Evolutionary conservation across 495 filamentous ascomycete species (phyloP), one percentile per base, ranked within the genome.

Genomic region (Talaromyces adpressus): DNA sequence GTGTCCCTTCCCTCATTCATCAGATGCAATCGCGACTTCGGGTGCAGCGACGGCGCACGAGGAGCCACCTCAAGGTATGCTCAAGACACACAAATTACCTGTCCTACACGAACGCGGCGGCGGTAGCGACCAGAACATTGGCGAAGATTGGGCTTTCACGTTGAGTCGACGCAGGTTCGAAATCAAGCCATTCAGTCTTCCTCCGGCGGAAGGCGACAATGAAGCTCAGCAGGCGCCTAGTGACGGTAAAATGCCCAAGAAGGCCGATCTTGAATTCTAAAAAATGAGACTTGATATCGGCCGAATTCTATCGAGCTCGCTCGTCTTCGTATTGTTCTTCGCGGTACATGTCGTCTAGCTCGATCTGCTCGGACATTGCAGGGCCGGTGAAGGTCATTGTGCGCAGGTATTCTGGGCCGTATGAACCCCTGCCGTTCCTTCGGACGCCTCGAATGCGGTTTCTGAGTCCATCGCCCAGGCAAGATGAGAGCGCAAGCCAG

Each of bases 101-200:
- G 83, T 96, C 3, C 84, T 90, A 60, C 90, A 92, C 49, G 94
- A 97, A 73, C 92, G 88, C 65, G 93, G 94, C 7, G 91, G 91
- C 6, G 89, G 90, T 12, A 88, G 84, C 16, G 89, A 85, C 65
- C 79, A 77, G 49, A 82, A 83, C 54, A 81, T 88, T 59, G 87
- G 91, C 9, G 89, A 94, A 69, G 91, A 97, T 70, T 81, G 96
- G 73, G 91, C 91, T 16, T 98, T 98, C 74, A 92, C 84, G 52
- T 74, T 98, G 34, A 96, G 91, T 70, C 82, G 90, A 66, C 87
- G 88, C 64, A 91, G 84, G 69, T 87, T 98, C 68, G 84, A 89
- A 64, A 92, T 98, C 65, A 91, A 88, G 74, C 89, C 91, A 7
- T 98, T 90, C 72, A 93, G 88, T 72, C 76, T 98, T 57, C 95